Conservation (phyloP, 116 monocot species). For the Papilionanthe hybrid region DNA sequence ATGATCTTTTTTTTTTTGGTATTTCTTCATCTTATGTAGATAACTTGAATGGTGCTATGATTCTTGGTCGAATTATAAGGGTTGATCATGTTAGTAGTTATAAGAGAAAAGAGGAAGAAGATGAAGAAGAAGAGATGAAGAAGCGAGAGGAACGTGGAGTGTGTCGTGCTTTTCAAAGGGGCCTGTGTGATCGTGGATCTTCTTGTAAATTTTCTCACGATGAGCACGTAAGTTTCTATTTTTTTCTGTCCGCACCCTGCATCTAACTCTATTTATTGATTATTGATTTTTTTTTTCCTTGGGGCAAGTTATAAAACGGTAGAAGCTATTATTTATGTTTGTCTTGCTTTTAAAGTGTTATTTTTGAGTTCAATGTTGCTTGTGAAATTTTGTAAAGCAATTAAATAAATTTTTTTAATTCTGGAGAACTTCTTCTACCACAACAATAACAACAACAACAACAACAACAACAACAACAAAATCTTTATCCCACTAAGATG, state of each 20-base stretch:
- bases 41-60: constrained; percentile 86
- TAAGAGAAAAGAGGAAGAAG: constrained; percentile 85
- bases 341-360: no score
- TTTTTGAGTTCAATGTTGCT: no score
- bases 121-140: constrained; percentile 50
- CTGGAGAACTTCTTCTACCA: no score
- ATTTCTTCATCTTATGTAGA: constrained; percentile 28
- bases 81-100: constrained; percentile 90
- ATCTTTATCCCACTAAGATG: no score
- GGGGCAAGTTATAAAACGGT: no score
- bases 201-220: constrained; percentile 90
- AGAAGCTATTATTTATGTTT: no score
- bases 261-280: background rate
- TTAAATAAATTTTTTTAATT: no score
- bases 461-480: no score
- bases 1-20: background rate
- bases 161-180: constrained; percentile 81
- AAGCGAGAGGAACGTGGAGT: constrained; percentile 80
- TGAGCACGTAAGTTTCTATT: constrained; percentile 43
- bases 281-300: background rate
- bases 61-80: constrained; percentile 68
- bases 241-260: background rate
- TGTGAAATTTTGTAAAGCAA: no score
- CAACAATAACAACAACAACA: no score
- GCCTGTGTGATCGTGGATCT: constrained; percentile 83